A percentile compares a stretch with the other conserved stretches of the same genome.
phyloP scores from a whole-genome alignment of 139 green algal genomes.

The Ettlia oleoabundans region DNA sequence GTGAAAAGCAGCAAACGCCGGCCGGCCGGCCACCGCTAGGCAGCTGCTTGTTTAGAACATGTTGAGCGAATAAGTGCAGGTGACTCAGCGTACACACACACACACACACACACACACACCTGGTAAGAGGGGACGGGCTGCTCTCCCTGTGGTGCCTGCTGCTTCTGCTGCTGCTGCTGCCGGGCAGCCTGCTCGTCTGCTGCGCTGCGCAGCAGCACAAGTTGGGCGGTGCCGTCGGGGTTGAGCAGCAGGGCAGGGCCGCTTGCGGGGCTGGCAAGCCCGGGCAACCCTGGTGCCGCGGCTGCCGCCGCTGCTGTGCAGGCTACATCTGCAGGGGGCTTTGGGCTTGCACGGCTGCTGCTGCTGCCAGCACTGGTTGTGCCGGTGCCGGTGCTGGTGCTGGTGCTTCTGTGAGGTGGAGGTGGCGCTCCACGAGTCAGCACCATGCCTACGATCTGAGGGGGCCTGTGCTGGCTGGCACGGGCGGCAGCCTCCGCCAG shows the following conservation, averaged over 20 bases:
- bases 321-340: no score
- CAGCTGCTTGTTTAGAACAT: no score
- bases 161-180: not conserved
- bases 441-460: constrained; percentile 1
- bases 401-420: not conserved
- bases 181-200: not conserved
- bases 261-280: not conserved
- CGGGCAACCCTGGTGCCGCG: no score
- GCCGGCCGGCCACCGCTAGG: no score
- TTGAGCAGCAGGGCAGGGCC: constrained; percentile 1
- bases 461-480: not conserved
- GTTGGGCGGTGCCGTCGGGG: not conserved
- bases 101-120: no score
- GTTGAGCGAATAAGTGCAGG: no score
- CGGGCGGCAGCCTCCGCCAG: not conserved
- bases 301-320: no score
- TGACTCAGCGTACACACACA: no score
- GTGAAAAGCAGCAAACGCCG: no score
- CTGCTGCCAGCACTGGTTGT: no score
- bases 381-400: not conserved
- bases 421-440: not conserved
- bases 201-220: constrained; percentile 22
- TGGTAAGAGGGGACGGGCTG: no score
- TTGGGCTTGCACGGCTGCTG: no score
- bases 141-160: not conserved